A percentile compares a stretch with the other conserved stretches of the same genome.
Conservation (phyloP, 202 grass and related monocot species). For the Eragrostis tef region DNA sequence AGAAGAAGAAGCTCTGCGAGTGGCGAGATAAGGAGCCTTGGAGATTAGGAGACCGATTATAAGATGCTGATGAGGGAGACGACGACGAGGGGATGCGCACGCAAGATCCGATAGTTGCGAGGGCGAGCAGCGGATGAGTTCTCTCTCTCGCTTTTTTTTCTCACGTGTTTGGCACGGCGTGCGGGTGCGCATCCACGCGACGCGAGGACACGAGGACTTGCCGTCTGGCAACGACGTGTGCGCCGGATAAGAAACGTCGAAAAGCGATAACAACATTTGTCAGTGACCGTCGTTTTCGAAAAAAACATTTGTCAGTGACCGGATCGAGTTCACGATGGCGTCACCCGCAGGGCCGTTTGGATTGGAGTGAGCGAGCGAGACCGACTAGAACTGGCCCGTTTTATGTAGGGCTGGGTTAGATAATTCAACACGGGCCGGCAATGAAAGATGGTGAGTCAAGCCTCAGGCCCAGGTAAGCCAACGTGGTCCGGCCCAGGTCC, state of each 20-base stretch:
- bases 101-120: slow-evolving; percentile 51
- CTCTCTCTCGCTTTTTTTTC: neutral
- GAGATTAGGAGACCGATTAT: neutral
- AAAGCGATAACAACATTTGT: neutral
- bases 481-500: neutral
- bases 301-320: no score
- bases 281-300: no score
- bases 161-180: neutral
- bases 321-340: neutral
- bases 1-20: neutral
- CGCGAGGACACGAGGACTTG: slow-evolving; percentile 1
- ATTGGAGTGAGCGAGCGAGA: neutral
- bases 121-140: slow-evolving; percentile 1
- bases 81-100: slow-evolving; percentile 6
- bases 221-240: slow-evolving; percentile 51
- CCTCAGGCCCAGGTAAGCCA: neutral
- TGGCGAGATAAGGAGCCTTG: neutral
- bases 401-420: neutral
- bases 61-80: neutral
- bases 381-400: neutral
- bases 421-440: neutral
- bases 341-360: neutral
- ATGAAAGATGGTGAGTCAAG: no score
- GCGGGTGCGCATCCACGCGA: neutral
- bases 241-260: slow-evolving; percentile 25